These are phyloP conservation scores for Chrysopogon serrulatus DNA, from an alignment of 176 grass and related monocot genomes.

Conservation along the genomic window DNA sequence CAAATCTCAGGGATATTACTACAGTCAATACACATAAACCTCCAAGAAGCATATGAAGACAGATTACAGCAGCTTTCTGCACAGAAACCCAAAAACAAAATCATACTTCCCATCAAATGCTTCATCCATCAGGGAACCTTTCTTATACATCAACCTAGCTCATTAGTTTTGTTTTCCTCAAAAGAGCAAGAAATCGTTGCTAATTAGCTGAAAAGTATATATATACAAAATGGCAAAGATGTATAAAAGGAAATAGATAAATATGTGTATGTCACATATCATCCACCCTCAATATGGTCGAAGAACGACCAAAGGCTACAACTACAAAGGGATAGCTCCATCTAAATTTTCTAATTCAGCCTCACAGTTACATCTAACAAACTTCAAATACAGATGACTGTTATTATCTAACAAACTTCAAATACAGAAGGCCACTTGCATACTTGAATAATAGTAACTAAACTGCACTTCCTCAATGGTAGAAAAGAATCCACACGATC, in stretches of 20 bases:
- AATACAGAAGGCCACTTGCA: not conserved
- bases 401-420: not conserved
- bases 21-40: constrained; percentile 65
- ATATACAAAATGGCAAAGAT: not conserved
- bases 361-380: not conserved
- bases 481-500: not conserved
- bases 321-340: not conserved
- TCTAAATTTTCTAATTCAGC: constrained; percentile 19
- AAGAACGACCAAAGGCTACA: not conserved
- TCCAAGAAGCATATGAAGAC: constrained; percentile 78
- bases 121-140: not conserved
- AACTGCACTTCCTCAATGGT: not conserved
- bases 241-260: not conserved
- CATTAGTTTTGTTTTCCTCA: not conserved
- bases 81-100: constrained; percentile 25
- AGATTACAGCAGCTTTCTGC: constrained; percentile 77
- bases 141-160: not conserved
- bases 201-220: not conserved
- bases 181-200: not conserved
- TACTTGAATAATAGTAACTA: not conserved
- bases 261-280: not conserved
- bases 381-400: not conserved
- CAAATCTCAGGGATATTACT: constrained; percentile 87
- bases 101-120: constrained; percentile 15
- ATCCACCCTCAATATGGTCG: not conserved